Base-by-base conservation (phyloP, 805 yeast genomes). In the Wickerhamiella cacticola region DNA sequence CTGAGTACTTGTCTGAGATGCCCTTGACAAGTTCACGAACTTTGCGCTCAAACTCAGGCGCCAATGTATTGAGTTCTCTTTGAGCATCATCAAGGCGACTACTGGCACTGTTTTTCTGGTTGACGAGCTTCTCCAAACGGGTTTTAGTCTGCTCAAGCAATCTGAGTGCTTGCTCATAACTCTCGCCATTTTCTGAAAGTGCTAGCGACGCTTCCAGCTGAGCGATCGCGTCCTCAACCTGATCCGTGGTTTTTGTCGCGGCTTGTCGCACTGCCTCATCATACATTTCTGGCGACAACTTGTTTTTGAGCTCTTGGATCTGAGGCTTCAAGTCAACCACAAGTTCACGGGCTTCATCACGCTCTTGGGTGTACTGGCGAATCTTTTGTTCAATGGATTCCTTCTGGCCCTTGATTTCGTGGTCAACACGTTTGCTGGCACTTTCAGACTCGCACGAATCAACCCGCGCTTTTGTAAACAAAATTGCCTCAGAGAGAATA, bases 1-100 rank as follows among this genome's bases (percentile, higher is more conserved):
- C 66, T 12, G 81, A 67, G 63, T 88, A 92, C 48, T 79, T 76
- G 1, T 56, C 52, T 0, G 94, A 80, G 3, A 88, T 80, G 24
- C 33, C 24, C 26, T 12, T 19, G 15, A 35, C 35, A 12, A 44
- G 18, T 25, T 16, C 26, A n/a, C 28, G 26, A n/a, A 26, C 16
- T 24, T 34, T 44, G 22, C 12, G 15, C 41, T 44, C 33, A 19
- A 44, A 34, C 21, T 24, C 47, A 7, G 47, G 47, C 18, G 35
- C 41, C n/a, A 34, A 23, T 10, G 23, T 22, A 4, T 29, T 40
- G 4, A 51, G 48, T 12, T 31, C 29, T 1, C 46, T 46, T 24
- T 36, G 18, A 29, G 28, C 26, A 15, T 23, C 15, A 25, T n/a
- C 10, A 10, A 36, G 40, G 16, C 19, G 29, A 18, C 8, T 18